Evolutionary conservation across 129 eudicot genomes (phyloP), one percentile per base, ranked within the genome.

Genomic region (Kitagawia praeruptora): DNA sequence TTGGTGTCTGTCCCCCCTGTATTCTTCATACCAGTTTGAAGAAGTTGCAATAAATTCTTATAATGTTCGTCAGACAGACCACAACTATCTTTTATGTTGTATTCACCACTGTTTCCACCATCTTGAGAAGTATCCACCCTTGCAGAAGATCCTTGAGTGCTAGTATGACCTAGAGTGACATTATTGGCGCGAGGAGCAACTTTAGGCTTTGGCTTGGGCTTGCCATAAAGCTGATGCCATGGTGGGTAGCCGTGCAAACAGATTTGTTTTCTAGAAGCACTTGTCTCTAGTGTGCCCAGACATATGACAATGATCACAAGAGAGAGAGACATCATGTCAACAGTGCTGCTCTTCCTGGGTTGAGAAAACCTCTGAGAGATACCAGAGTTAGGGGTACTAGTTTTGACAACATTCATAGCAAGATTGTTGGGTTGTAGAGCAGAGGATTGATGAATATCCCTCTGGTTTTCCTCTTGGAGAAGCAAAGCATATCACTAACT

Each of bases 301-400:
- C 12, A 44, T 8, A 8, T 44, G 12, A 8, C 12, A 44, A 44
- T 27, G 28, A 14, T 64, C 71, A 64, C 40, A 64, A 1, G 1
- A 3, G 0, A 63, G 0, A 2, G 39, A 27, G n/a, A n/a, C n/a
- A n/a, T n/a, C 0, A 0, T 0, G 1, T 28, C 40, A 8, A 0
- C 0, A 27, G 0, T 11, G 0, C 2, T 1, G 0, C 34, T 31
- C 34, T 56, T 56, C 12, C 66, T 5, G 0, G 8, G 41, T 39
- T 39, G 41, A 39, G 41, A 3, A 39, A 39, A 39, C 8, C 8
- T 44, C 12, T 44, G 47, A 8, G 8, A 44, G 47, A 8, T 0
- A 44, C 47, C 0, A 8, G 12, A 1, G 0, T 44, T 8, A 4
- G 5, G 0, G 23, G 11, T 0, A 4, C 3, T 0, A 7, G 71